Evolutionary conservation across 306 rosid species (phyloP), one percentile per base, ranked within the genome.

Genomic region (Cicer bijugum): DNA sequence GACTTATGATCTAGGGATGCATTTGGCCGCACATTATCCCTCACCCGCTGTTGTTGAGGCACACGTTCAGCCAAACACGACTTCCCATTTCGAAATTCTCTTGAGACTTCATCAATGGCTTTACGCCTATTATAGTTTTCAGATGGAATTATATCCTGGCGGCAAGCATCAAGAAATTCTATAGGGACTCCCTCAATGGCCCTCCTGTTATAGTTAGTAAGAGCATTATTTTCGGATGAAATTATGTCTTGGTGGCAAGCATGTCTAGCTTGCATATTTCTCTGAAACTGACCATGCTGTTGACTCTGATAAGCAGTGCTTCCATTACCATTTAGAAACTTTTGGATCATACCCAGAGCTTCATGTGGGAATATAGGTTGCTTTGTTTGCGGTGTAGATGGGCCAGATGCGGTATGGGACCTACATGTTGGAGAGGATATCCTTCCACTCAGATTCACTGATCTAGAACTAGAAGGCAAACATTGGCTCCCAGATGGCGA

Each of bases 361-460:
- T 86, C 96, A 39, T 71, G 75, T 45, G 82, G 23, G 74, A 84
- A 83, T 28, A 71, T 56, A 14, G 86, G 78, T 60, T 81, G 96
- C 82, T 81, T 86, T 59, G 74, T 67, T 53, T 82, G 80, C 23
- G 96, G 98, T 0, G 98, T 87, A 53, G 96, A 85, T 9, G 93
- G 76, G 47, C 96, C 97, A 15, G 97, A 90, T 19, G 85, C 78
- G 38, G 89, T 78, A 39, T 76, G 88, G 14, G 93, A 90, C 76
- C 86, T 89, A 56, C 88, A 84, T 79, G 87, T 86, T 23, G 89
- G 97, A 73, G 96, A 86, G 45, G 96, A 85, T 89, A 74, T 83
- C 79, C 85, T 85, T 74, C 87, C 93, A 81, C 81, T 86, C 40
- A 74, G 65, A 86, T 82, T 87, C 38, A 85, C 72, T 16, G 88